Evolutionary conservation across 208 protist genomes (phyloP), one percentile per base, ranked within the genome.

Genomic region (Endotrypanum monterogeii): DNA sequence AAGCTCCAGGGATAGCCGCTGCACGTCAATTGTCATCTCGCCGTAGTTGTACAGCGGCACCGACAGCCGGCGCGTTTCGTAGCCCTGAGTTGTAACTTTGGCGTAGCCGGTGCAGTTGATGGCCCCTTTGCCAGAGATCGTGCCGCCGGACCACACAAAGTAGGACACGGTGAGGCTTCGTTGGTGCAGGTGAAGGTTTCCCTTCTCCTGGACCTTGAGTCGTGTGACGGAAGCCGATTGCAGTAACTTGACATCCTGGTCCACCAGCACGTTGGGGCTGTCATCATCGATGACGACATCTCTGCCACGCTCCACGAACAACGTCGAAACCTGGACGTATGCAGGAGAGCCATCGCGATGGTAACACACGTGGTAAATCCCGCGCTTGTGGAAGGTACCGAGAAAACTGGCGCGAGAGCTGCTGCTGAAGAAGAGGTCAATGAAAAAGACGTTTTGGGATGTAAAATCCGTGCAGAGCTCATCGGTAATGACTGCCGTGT

Each of bases 331-430:
- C 7, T 80, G 83, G 56, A 94, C 80, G 76, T 89, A 94, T 52
- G 78, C 68, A 39, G 71, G 71, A 12, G 90, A 90, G 16, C 83
- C 86, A 35, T 88, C 87, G 67, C 84, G 79, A 73, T 87, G 87
- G 76, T 94, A 94, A 73, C 90, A 94, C 20, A 94, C 78, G 69
- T 91, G 85, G 73, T 92, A 94, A 46, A 91, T 89, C 41, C 90
- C 90, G 37, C 83, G 79, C 61, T 84, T 78, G 65, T 90, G 82
- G 55, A 94, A 86, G 0, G 82, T 85, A 37, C 83, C 86, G 56
- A 85, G 87, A 67, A 94, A 94, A 68, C 83, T 83, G 23, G 89
- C 83, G 52, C 90, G 87, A 23, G 86, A 86, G 48, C 80, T 73
- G 80, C 90, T 91, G 72, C 80, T 86, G 67, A 90, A 86, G 76